Evolutionary conservation across 805 yeast genomes (phyloP).

Genomic region (Kodamaea leandrae): DNA sequence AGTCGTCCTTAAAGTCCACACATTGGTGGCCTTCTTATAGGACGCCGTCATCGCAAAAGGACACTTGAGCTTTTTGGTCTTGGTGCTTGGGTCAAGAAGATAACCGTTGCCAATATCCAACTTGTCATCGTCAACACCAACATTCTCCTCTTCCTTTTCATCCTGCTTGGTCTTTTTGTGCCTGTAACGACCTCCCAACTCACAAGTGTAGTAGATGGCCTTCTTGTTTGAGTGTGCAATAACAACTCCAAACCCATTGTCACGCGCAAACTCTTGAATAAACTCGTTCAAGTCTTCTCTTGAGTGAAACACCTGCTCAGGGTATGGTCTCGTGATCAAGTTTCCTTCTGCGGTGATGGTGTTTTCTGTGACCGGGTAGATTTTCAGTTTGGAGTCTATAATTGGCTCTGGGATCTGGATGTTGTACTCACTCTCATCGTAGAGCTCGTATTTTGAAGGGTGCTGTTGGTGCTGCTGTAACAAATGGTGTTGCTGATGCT

Average conservation of each 20-base stretch:
- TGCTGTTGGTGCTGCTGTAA: constrained; percentile 14
- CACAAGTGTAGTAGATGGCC: constrained; percentile 59
- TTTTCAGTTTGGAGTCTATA: constrained; percentile 40
- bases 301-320: constrained; percentile 50
- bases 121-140: constrained; percentile 12
- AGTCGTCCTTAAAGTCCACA: constrained; percentile 52
- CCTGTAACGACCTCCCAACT: constrained; percentile 55
- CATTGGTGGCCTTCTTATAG: constrained; percentile 46
- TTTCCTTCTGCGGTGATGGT: constrained; percentile 49
- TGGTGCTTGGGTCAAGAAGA: constrained; percentile 39
- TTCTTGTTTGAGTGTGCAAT: constrained; percentile 58
- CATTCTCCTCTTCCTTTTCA: constrained; percentile 17
- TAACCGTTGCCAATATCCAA: constrained; percentile 28
- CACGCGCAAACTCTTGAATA: constrained; percentile 54
- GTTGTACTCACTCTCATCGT: constrained; percentile 39
- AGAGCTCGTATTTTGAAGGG: constrained; percentile 16
- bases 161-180: constrained; percentile 40
- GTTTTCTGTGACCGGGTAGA: constrained; percentile 43
- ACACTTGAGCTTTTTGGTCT: constrained; percentile 53
- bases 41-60: constrained; percentile 61
- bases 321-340: constrained; percentile 52
- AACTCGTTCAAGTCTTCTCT: constrained; percentile 52
- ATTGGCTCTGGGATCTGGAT: constrained; percentile 48
- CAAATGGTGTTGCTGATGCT: constrained; percentile 14
- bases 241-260: constrained; percentile 57